These are phyloP conservation scores for Cylindrotheca closterium DNA, from an alignment of 108 stramenopile species.

Conservation along the genomic window DNA sequence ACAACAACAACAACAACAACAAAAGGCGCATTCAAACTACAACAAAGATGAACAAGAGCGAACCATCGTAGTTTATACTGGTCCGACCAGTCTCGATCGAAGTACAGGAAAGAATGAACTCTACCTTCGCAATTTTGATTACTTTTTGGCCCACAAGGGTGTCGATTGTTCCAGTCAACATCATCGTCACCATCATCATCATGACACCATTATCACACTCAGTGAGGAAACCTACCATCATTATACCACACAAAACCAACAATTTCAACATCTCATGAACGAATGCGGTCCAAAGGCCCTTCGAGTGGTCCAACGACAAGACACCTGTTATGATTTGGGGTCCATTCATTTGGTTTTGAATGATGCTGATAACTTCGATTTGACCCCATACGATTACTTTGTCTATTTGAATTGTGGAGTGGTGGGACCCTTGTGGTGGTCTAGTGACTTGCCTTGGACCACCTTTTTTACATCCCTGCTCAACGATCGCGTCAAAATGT, in stretches of 20 bases:
- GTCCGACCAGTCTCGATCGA: constrained; percentile 43
- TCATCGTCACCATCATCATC: no score
- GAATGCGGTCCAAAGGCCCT: constrained; percentile 8
- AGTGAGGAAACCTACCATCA: constrained; percentile 22
- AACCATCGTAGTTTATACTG: constrained; percentile 51
- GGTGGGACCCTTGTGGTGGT: constrained; percentile 28
- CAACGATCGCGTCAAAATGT: constrained; percentile 31
- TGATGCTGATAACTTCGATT: constrained; percentile 15
- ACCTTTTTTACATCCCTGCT: constrained; percentile 36
- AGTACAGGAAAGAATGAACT: constrained; percentile 48
- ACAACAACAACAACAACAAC: no score
- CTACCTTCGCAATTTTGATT: constrained; percentile 51
- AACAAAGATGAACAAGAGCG: no score
- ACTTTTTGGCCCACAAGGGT: constrained; percentile 41
- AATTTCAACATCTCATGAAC: neutral
- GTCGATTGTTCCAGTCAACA: constrained; percentile 36
- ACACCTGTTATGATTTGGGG: constrained; percentile 57
- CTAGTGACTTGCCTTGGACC: constrained; percentile 26
- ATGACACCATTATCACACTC: constrained; percentile 33
- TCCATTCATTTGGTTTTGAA: constrained; percentile 22
- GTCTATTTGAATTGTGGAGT: constrained; percentile 55
- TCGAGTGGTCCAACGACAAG: constrained; percentile 31
- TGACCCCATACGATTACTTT: constrained; percentile 46
- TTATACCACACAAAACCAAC: neutral
- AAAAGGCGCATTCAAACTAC: no score